A percentile compares a stretch with the other conserved stretches of the same genome.
These are phyloP conservation scores for Meira nashicola DNA, from an alignment of 1,284 basidiomycete genomes.

Conservation along the genomic window DNA sequence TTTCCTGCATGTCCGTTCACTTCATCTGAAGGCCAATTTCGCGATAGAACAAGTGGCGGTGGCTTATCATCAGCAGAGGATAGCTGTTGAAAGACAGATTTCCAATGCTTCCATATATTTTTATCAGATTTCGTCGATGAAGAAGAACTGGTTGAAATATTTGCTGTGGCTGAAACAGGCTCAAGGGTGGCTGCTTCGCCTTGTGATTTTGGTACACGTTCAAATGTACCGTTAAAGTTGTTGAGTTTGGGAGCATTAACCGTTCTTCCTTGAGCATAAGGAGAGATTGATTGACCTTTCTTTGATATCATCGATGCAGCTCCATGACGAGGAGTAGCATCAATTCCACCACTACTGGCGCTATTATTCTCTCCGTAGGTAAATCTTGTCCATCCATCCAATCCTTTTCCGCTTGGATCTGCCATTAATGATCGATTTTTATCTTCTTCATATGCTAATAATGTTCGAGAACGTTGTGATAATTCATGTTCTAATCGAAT, in stretches of 20 bases:
- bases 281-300: not conserved
- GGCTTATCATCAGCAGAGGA: conserved; percentile 12
- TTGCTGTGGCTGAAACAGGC: not conserved
- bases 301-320: conserved; percentile 16
- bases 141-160: not conserved
- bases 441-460: conserved; percentile 17
- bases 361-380: conserved; percentile 22
- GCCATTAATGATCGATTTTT: conserved; percentile 13
- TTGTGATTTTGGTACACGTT: not conserved
- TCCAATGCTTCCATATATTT: conserved; percentile 4
- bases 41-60: not conserved
- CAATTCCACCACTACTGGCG: conserved; percentile 20
- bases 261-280: not conserved
- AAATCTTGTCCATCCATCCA: conserved; percentile 15
- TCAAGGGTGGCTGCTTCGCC: not conserved
- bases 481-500: conserved; percentile 39
- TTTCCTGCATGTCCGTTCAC: not conserved
- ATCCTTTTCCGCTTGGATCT: conserved; percentile 13
- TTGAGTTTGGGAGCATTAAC: not conserved
- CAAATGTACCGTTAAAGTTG: not conserved
- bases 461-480: conserved; percentile 21
- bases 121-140: not conserved
- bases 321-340: conserved; percentile 27
- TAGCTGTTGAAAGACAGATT: conserved; percentile 5
- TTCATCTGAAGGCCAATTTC: not conserved